Evolutionary conservation across 2,329 filamentous ascomycete genomes (phyloP).

Genomic region (Alternaria brassicae): DNA sequence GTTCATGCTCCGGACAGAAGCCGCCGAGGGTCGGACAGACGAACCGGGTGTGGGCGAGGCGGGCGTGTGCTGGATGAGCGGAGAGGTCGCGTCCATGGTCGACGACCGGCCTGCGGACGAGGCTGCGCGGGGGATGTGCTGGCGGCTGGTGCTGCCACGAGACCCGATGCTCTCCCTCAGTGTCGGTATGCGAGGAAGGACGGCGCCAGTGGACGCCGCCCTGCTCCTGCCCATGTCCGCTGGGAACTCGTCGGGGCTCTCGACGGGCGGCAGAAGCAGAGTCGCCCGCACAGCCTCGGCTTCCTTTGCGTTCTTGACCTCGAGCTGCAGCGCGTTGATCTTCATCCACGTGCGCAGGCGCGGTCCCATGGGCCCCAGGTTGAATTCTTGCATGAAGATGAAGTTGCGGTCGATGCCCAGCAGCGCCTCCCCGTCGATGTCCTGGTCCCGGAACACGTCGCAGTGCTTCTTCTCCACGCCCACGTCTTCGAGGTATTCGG

Average conservation of each 20-base stretch:
- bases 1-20: slow-evolving; percentile 80
- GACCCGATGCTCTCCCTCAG: slow-evolving; percentile 43
- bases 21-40: slow-evolving; percentile 71
- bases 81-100: slow-evolving; percentile 51
- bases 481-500: slow-evolving; percentile 83
- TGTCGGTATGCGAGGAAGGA: slow-evolving; percentile 50
- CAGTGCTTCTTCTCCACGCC: slow-evolving; percentile 91
- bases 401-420: slow-evolving; percentile 95
- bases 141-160: slow-evolving; percentile 34
- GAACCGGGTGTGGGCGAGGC: slow-evolving; percentile 52
- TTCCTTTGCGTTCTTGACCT: slow-evolving; percentile 68
- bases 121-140: slow-evolving; percentile 41
- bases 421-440: slow-evolving; percentile 92
- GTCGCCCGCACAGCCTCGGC: slow-evolving; percentile 43
- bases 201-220: slow-evolving; percentile 53
- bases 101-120: slow-evolving; percentile 42
- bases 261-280: slow-evolving; percentile 46
- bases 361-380: slow-evolving; percentile 87
- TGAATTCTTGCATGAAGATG: slow-evolving; percentile 93
- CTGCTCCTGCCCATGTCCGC: slow-evolving; percentile 56
- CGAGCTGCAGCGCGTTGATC: slow-evolving; percentile 88
- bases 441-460: slow-evolving; percentile 92
- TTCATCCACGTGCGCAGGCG: slow-evolving; percentile 96
- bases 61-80: slow-evolving; percentile 54
- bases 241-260: slow-evolving; percentile 28